A percentile compares a stretch with the other conserved stretches of the same genome.
phyloP scores from a whole-genome alignment of 1,139 yeast species.

The Ogataea hybrid region DNA sequence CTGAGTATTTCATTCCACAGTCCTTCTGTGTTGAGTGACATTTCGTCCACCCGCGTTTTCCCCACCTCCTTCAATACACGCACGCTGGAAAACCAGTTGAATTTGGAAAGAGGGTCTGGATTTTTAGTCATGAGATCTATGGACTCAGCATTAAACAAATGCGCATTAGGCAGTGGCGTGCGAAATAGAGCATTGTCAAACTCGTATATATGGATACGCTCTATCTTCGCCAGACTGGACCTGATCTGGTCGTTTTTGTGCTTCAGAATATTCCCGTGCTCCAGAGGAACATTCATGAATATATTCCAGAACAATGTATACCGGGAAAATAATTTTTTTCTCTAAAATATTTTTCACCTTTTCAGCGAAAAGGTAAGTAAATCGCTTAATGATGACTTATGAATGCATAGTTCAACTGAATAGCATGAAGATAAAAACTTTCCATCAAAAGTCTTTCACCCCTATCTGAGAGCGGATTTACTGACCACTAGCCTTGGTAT shows the following conservation, averaged over 20 bases:
- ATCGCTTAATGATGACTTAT: slow-evolving; percentile 40
- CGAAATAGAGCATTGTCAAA: slow-evolving; percentile 24
- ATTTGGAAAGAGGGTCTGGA: slow-evolving; percentile 7
- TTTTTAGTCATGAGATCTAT: slow-evolving; percentile 10
- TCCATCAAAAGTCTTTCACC: slow-evolving; percentile 68
- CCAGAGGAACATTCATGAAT: slow-evolving; percentile 7
- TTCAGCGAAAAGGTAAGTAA: slow-evolving; percentile 1
- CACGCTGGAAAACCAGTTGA: slow-evolving; percentile 16
- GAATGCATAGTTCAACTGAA: slow-evolving; percentile 58
- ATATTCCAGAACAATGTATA: background rate
- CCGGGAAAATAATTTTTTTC: background rate
- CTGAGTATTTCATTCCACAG: slow-evolving; percentile 15
- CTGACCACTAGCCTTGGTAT: slow-evolving; percentile 5
- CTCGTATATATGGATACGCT: slow-evolving; percentile 15
- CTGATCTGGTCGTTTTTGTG: slow-evolving; percentile 3
- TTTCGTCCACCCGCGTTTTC: background rate
- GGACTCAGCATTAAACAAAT: slow-evolving; percentile 13
- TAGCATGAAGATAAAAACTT: slow-evolving; percentile 39
- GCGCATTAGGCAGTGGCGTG: slow-evolving; percentile 23
- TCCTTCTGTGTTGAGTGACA: slow-evolving; percentile 4
- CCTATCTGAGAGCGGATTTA: slow-evolving; percentile 57
- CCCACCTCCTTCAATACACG: slow-evolving; percentile 13
- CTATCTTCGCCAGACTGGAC: background rate
- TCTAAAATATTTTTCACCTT: slow-evolving; percentile 4
- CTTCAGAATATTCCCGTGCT: slow-evolving; percentile 9